Evolutionary conservation across 1,139 yeast species (phyloP), one percentile per base, ranked within the genome.

Genomic region (Candida sojae): DNA sequence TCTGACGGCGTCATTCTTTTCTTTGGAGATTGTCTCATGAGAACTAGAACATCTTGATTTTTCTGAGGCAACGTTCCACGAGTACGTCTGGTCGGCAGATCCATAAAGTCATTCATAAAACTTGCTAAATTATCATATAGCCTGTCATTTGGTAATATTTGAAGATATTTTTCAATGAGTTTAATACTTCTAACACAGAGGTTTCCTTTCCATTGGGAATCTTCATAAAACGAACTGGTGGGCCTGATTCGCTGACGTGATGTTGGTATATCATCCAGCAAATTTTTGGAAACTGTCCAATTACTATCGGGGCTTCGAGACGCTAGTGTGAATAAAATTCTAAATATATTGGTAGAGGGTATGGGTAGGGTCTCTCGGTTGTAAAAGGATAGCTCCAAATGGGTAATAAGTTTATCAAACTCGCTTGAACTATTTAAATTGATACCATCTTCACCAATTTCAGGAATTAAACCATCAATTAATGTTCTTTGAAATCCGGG

Each of bases 251-350:
- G 61, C 23, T 59, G 58, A 9, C 58, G 51, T 3, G 64, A 54
- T n/a, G 64, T 53, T 1, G 50, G 50, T 11, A 64, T 51, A 5
- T 63, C 34, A 21, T 33, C 38, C 9, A 4, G 48, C 62, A 10
- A 56, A 62, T 42, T 59, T 23, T 51, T 21, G 23, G 49, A 53
- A 23, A 57, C 53, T 6, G 67, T 57, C 63, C 64, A 68, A 48
- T 68, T 69, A 30, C 60, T 57, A 6, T 53, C 54, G 4, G 68
- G 61, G 26, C 59, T 49, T 44, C 75, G 54, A 0, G 69, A 59
- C 1, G 70, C 67, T 32, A 72, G 46, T 0, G 77, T 70, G 25
- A 72, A 48, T 23, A 73, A 50, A 1, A 73, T 50, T 6, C 72
- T 61, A 5, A 73, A 53, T 9, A 67, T 50, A 38, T 61, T 55